phyloP scores from a whole-genome alignment of 139 green algal genomes.

The Chlamydomonas incerta region DNA sequence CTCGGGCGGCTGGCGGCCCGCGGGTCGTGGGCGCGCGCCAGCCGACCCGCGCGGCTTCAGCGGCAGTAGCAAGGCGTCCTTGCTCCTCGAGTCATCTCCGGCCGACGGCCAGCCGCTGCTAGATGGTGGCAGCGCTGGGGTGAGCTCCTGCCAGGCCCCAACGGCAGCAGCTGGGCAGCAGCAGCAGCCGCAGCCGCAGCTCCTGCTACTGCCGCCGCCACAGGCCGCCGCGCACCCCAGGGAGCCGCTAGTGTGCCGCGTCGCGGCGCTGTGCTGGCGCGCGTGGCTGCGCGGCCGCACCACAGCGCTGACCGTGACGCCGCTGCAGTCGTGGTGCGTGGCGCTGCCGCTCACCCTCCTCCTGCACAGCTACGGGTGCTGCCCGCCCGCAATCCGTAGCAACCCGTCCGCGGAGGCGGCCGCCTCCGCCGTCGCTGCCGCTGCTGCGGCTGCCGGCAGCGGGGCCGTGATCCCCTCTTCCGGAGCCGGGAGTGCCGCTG shows the following conservation, averaged over 20 bases:
- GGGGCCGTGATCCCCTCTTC: too few relatives aligned
- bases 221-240: neutral
- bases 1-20: too few relatives aligned
- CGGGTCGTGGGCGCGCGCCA: too few relatives aligned
- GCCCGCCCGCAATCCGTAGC: neutral
- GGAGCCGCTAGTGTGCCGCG: too few relatives aligned
- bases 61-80: neutral
- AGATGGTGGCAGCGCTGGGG: too few relatives aligned
- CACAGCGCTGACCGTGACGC: constrained; percentile 11
- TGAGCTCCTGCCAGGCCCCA: too few relatives aligned
- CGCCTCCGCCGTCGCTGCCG: too few relatives aligned
- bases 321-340: constrained; percentile 11
- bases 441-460: too few relatives aligned
- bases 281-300: constrained; percentile 12
- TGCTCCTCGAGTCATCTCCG: too few relatives aligned
- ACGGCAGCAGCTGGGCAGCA: neutral
- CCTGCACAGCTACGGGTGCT: neutral
- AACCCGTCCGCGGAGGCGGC: too few relatives aligned
- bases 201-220: neutral
- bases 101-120: too few relatives aligned
- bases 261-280: neutral
- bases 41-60: neutral
- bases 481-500: too few relatives aligned
- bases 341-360: constrained; percentile 21
- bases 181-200: neutral